These are phyloP conservation scores for Malassezia yamatoensis DNA, from an alignment of 1,284 basidiomycete genomes.

Conservation along the genomic window DNA sequence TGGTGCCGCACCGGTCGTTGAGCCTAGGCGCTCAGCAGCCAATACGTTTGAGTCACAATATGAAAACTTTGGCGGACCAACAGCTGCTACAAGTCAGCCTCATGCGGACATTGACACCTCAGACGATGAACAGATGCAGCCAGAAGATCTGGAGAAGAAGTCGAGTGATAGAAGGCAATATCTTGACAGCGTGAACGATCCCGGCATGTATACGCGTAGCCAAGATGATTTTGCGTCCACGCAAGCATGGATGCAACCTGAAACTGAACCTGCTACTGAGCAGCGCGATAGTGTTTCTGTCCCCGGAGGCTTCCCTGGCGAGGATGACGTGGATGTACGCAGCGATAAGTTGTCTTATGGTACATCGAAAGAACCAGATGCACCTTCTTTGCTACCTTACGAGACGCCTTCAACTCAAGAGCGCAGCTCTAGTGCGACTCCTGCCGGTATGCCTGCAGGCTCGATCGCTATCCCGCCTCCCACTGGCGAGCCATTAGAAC, in stretches of 20 bases:
- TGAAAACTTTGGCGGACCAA: neutral
- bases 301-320: slow-evolving; percentile 19
- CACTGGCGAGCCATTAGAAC: neutral
- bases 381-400: too few species aligned
- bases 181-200: too few species aligned
- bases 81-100: neutral
- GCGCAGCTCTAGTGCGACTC: neutral
- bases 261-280: neutral
- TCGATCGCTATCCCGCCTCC: neutral
- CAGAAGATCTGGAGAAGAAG: neutral
- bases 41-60: slow-evolving; percentile 42
- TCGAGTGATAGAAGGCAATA: neutral
- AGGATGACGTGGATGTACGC: neutral
- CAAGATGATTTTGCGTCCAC: neutral
- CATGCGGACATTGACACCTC: neutral
- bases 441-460: too few species aligned
- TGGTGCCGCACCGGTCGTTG: neutral
- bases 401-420: neutral
- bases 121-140: neutral
- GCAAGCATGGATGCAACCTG: neutral
- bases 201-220: neutral
- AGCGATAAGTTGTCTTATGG: neutral
- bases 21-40: slow-evolving; percentile 44
- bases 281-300: neutral
- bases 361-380: too few species aligned